Percentiles rank a stretch among this genome's conserved stretches.
These are phyloP conservation scores for Lecanicillium sp. DNA, from an alignment of 2,329 filamentous ascomycete genomes.

Conservation along the genomic window DNA sequence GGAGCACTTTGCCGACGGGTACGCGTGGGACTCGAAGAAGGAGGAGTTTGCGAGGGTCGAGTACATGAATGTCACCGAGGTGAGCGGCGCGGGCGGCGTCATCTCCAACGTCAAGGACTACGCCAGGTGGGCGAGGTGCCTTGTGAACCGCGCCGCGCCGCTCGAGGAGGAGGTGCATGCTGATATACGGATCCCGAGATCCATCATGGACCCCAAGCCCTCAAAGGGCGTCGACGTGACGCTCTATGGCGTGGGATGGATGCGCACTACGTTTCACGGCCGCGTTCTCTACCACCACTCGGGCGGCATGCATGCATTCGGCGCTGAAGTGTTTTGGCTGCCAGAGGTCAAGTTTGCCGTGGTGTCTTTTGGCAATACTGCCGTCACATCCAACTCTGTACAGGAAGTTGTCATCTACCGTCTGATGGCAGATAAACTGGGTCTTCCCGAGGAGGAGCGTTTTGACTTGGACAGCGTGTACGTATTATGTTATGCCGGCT, in stretches of 20 bases:
- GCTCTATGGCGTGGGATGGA: slow-evolving; percentile 24
- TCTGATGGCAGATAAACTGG: slow-evolving; percentile 23
- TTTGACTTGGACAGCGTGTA: slow-evolving; percentile 5
- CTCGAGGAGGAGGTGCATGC: slow-evolving; percentile 14
- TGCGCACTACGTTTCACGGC: slow-evolving; percentile 15
- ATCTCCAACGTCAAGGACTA: slow-evolving; percentile 30
- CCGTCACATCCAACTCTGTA: slow-evolving; percentile 25
- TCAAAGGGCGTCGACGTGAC: slow-evolving; percentile 11
- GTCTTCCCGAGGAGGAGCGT: slow-evolving; percentile 14
- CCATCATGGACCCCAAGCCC: slow-evolving; percentile 19
- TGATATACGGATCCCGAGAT: slow-evolving; percentile 20
- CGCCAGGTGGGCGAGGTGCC: slow-evolving; percentile 19
- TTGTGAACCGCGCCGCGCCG: slow-evolving; percentile 16
- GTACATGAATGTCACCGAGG: slow-evolving; percentile 18
- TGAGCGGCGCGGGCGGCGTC: slow-evolving; percentile 31
- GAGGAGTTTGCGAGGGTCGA: slow-evolving; percentile 16
- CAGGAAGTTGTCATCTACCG: slow-evolving; percentile 17
- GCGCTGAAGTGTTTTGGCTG: slow-evolving; percentile 22
- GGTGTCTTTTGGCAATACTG: slow-evolving; percentile 32
- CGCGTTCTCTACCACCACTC: slow-evolving; percentile 21
- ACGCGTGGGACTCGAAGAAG: slow-evolving; percentile 23
- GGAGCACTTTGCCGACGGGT: slow-evolving; percentile 26
- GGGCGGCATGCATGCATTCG: slow-evolving; percentile 20
- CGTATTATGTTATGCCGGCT: no score
- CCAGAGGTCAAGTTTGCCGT: slow-evolving; percentile 24